Evolutionary conservation across 2,329 filamentous ascomycete genomes (phyloP).

Genomic region (Emericellopsis atlantica): DNA sequence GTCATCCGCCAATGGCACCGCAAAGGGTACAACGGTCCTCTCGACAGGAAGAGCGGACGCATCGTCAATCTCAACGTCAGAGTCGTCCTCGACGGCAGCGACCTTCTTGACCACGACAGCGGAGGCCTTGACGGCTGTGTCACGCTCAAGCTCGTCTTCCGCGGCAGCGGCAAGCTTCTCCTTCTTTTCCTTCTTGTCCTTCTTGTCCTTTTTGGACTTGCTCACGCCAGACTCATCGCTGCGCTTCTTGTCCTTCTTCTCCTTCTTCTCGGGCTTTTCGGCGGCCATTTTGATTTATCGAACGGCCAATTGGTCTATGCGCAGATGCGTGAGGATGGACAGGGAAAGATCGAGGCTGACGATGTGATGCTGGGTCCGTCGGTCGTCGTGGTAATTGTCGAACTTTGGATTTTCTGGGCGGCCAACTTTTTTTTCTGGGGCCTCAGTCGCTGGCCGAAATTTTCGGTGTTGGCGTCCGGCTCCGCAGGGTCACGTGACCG

Average conservation of each 20-base stretch:
- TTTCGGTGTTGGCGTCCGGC: not conserved
- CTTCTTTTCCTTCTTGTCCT: constrained; percentile 61
- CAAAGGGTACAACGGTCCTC: constrained; percentile 67
- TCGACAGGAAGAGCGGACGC: constrained; percentile 21
- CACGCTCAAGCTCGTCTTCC: constrained; percentile 51
- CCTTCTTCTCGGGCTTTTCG: constrained; percentile 36
- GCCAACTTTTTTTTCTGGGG: not conserved
- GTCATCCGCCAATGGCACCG: constrained; percentile 66
- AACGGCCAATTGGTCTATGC: not conserved
- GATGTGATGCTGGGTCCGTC: no score
- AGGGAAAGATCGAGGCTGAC: no score
- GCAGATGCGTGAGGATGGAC: no score
- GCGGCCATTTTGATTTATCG: constrained; percentile 24
- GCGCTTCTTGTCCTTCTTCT: constrained; percentile 49
- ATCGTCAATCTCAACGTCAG: constrained; percentile 18
- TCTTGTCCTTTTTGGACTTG: constrained; percentile 47
- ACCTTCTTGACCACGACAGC: constrained; percentile 25
- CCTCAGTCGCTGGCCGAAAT: not conserved
- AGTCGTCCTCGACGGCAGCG: constrained; percentile 25
- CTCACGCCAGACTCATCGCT: constrained; percentile 38
- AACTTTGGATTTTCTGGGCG: not conserved
- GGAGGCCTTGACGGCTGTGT: constrained; percentile 27
- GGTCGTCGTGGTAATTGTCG: not conserved
- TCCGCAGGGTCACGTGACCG: not conserved
- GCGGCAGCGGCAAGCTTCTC: constrained; percentile 56